Evolutionary conservation across 768 basidiomycete species (phyloP), one percentile per base, ranked within the genome.

Genomic region (Russula ochroleuca): DNA sequence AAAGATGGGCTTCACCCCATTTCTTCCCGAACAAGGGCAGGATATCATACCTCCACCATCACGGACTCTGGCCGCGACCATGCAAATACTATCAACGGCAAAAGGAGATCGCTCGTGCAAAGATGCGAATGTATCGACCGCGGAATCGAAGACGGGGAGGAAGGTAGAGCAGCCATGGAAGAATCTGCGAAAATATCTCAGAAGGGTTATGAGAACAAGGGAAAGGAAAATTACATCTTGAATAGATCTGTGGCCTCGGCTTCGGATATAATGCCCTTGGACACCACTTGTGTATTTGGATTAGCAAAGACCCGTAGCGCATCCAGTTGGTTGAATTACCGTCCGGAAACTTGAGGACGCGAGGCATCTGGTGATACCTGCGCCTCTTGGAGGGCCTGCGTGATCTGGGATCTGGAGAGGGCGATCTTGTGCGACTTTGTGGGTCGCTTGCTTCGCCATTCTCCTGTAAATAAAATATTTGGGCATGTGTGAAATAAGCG

Each of bases 111-210:
- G 86, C 62, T 88, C 84, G 70, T 91, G 92, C 61, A 98, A 78
- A 48, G 85, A 83, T 50, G 94, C 90, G 74, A 85, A 97, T 0
- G 91, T 94, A 73, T 98, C 94, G n/a, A 82, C 77, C 48, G 76
- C 81, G 5, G 80, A 81, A 74, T 97, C 93, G 70, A 94, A 95
- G 6, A 96, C 86, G 49, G 95, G 91, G 70, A 94, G 75, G 73
- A 93, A 94, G 19, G 89, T 92, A 25, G 91, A 93, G 72, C 94
- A 96, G n/a, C 94, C 94, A 51, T 85, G 83, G 73, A 90, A 97
- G 74, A 91, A 96, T 73, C 94, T 96, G 66, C 14, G 55, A 64
- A 56, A 47, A 21, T 49, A 0, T 10, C 11, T 68, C 25, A 69
- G 65, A 64, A 49, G 53, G 65, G 48, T 67, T 64, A 48, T 69